Conservation (phyloP, 805 yeast species). For the Candida ovalis region DNA sequence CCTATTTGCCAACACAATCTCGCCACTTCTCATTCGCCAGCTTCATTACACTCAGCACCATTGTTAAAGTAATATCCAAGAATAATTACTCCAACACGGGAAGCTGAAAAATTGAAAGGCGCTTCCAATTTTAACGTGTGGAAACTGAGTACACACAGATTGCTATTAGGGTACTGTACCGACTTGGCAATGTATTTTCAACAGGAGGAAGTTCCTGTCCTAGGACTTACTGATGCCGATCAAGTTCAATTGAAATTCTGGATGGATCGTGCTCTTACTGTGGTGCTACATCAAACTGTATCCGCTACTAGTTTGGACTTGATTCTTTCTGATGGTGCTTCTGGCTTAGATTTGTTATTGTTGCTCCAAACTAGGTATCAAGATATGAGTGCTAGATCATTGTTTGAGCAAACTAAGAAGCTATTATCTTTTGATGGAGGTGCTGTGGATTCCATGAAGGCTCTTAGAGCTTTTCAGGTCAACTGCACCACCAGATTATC, state of each 20-base stretch:
- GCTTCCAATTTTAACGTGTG: not conserved
- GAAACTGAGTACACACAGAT: constrained; percentile 1
- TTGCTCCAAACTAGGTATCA: no score
- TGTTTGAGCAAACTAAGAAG: not conserved
- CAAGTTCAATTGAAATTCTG: not conserved
- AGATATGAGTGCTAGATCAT: not conserved
- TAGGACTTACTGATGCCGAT: not conserved
- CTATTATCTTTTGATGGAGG: not conserved
- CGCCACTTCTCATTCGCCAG: no score
- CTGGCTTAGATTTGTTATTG: not conserved
- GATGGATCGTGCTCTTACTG: not conserved
- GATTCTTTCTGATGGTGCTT: not conserved
- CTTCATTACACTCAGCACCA: no score
- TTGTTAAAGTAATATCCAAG: no score
- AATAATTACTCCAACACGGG: no score
- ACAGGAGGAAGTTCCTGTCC: not conserved
- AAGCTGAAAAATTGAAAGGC: not conserved
- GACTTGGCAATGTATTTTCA: not conserved
- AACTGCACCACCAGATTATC: no score
- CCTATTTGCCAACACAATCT: no score
- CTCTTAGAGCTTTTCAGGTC: no score
- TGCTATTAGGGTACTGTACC: not conserved
- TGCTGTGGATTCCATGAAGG: not conserved
- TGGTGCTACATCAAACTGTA: not conserved
- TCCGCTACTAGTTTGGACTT: not conserved